These are phyloP conservation scores for Aspergillus ostianus DNA, from an alignment of 495 filamentous ascomycete genomes.

Conservation along the genomic window DNA sequence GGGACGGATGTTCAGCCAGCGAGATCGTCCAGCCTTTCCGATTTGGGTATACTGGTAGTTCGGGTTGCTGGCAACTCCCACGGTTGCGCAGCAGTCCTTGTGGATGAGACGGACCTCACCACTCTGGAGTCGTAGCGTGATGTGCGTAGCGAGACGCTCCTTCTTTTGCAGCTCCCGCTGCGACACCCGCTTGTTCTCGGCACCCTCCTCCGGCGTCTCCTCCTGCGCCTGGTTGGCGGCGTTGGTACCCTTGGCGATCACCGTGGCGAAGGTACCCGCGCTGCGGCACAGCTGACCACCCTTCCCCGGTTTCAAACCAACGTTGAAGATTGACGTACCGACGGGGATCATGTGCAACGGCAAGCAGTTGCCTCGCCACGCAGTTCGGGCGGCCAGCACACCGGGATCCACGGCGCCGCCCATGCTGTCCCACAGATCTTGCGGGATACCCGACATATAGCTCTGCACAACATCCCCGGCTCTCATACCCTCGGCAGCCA, in stretches of 20 bases:
- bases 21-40: conserved; percentile 88
- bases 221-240: conserved; percentile 35
- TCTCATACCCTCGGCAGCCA: conserved; percentile 89
- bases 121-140: conserved; percentile 82
- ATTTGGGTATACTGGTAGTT: conserved; percentile 86
- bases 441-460: conserved; percentile 83
- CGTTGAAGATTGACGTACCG: conserved; percentile 84
- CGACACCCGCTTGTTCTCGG: conserved; percentile 29
- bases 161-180: conserved; percentile 45
- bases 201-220: conserved; percentile 19
- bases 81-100: conserved; percentile 88
- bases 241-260: conserved; percentile 80
- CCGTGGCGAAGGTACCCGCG: conserved; percentile 85
- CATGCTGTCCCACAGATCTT: conserved; percentile 81
- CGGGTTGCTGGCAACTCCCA: conserved; percentile 90
- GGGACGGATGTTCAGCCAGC: conserved; percentile 90
- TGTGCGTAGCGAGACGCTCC: conserved; percentile 60
- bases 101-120: conserved; percentile 86
- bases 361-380: conserved; percentile 91
- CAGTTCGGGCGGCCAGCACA: conserved; percentile 90
- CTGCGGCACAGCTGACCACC: conserved; percentile 89
- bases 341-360: conserved; percentile 93
- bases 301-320: conserved; percentile 70
- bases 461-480: conserved; percentile 89
- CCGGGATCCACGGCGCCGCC: conserved; percentile 88